Evolutionary conservation across 78 protist species (phyloP).

Genomic region (Cavenderia fasciculata): DNA sequence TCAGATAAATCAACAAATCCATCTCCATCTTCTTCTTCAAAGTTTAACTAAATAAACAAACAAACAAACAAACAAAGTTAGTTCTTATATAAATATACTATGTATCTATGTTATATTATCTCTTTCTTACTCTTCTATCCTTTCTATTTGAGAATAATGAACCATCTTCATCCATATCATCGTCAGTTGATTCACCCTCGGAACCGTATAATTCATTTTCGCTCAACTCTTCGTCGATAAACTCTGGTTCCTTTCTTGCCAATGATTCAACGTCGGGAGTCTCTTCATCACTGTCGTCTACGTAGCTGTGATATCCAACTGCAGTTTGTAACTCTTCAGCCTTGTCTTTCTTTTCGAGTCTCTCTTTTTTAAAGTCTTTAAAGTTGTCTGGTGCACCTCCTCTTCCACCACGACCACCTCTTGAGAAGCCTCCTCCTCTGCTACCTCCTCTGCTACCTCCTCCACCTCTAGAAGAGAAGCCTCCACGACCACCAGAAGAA

Average conservation of each 20-base stretch:
- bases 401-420: constrained; percentile 6
- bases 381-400: background rate
- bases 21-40: constrained; percentile 15
- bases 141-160: background rate
- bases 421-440: background rate
- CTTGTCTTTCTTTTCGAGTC: background rate
- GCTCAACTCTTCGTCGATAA: constrained; percentile 58
- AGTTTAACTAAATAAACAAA: background rate
- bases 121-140: background rate
- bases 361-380: background rate
- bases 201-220: constrained; percentile 36
- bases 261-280: background rate
- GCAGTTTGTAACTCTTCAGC: background rate
- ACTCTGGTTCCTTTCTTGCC: constrained; percentile 12
- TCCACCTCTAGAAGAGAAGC: background rate
- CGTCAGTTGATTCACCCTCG: constrained; percentile 19
- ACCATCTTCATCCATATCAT: background rate
- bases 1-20: constrained; percentile 55
- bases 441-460: background rate
- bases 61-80: no score
- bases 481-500: no score
- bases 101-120: background rate
- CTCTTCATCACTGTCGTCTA: constrained; percentile 1
- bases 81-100: background rate
- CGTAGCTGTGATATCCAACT: background rate